Conservation (phyloP, 2,329 filamentous ascomycete genomes). For the Tolypocladium amazonense region DNA sequence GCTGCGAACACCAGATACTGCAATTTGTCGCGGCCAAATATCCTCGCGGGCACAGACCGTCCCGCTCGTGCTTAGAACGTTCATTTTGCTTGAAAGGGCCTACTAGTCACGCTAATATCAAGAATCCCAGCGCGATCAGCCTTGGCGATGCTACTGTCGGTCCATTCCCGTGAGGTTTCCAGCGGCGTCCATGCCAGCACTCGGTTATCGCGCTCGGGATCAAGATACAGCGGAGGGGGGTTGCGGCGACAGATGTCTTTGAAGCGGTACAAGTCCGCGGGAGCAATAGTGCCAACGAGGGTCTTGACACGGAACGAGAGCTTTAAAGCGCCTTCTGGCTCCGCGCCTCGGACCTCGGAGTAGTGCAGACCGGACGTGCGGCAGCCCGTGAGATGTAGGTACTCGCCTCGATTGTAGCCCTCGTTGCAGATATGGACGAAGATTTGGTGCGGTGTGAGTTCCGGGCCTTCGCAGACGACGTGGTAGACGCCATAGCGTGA, state of each 20-base stretch:
- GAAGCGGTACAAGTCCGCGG: constrained; percentile 8
- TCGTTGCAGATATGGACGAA: neutral
- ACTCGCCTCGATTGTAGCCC: neutral
- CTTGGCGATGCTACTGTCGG: neutral
- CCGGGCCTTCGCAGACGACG: neutral
- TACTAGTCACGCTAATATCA: neutral
- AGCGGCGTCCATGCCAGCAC: neutral
- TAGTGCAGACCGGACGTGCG: neutral
- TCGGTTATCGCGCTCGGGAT: neutral
- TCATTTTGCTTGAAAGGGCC: neutral
- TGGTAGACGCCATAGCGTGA: neutral
- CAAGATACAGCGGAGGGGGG: neutral
- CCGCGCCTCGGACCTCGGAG: neutral
- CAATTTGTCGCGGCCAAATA: too few species aligned
- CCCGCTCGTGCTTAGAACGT: too few species aligned
- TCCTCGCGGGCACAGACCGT: too few species aligned
- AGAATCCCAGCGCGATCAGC: neutral
- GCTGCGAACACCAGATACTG: too few species aligned
- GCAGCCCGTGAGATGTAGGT: neutral
- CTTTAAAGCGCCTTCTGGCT: neutral
- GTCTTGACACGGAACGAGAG: constrained; percentile 4
- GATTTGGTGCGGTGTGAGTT: neutral
- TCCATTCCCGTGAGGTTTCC: neutral
- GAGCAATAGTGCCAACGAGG: constrained; percentile 11
- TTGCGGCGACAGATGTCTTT: constrained; percentile 4